Conservation (phyloP, 2,329 filamentous ascomycete species). For the Macrophomina pseudophaseolina region DNA sequence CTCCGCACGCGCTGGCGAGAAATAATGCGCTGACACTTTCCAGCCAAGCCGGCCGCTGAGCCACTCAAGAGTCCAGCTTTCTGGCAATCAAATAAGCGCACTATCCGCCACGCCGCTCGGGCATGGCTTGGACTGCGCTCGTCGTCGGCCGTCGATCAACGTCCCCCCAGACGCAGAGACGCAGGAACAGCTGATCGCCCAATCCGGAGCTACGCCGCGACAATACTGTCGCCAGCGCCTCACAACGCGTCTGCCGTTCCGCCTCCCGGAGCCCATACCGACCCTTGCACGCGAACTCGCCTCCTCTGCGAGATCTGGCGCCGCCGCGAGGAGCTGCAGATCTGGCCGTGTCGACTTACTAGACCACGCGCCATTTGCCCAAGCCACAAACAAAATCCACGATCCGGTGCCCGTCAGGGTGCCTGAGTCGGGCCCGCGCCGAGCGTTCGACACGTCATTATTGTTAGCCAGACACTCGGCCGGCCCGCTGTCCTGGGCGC, state of each 20-base stretch:
- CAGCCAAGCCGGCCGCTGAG: background rate
- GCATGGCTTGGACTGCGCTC: conserved; percentile 3
- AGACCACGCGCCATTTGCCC: background rate
- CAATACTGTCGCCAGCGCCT: background rate
- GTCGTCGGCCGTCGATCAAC: conserved; percentile 10
- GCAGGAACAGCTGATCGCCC: conserved; percentile 20
- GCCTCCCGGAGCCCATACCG: conserved; percentile 5
- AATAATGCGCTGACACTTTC: conserved; percentile 1
- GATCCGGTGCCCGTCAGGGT: background rate
- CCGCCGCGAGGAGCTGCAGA: background rate
- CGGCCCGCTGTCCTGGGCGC: background rate
- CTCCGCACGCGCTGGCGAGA: background rate
- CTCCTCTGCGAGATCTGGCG: conserved; percentile 1
- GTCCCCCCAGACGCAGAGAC: conserved; percentile 19
- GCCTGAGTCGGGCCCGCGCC: conserved; percentile 4
- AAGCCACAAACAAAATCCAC: conserved; percentile 14
- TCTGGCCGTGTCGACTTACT: background rate
- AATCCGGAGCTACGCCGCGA: conserved; percentile 15
- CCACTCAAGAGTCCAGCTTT: conserved; percentile 8
- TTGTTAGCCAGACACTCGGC: background rate
- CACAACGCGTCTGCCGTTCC: background rate
- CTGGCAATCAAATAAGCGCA: conserved; percentile 12
- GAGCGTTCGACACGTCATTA: conserved; percentile 7
- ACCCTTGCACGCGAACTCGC: background rate
- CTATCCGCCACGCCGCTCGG: conserved; percentile 5